phyloP scores from a whole-genome alignment of 78 protist genomes.

The Anaeramoeba flamelloides region DNA sequence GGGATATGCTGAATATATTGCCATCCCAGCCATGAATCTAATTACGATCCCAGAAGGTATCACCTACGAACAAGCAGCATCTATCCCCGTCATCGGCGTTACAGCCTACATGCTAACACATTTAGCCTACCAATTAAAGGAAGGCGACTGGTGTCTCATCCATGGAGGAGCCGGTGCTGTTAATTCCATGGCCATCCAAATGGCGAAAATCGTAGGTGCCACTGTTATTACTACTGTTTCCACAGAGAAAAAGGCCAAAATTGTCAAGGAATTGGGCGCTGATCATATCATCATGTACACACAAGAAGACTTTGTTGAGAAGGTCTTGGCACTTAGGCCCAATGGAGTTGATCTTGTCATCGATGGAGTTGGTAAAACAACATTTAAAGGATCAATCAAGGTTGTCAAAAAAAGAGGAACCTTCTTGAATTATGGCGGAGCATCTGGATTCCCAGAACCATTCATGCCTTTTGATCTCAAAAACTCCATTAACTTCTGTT shows the following conservation, averaged over 20 bases:
- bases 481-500: too few species aligned
- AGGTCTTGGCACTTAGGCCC: neutral
- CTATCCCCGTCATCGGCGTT: neutral
- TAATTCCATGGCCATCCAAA: neutral
- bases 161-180: neutral
- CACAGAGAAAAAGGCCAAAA: neutral
- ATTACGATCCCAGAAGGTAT: neutral
- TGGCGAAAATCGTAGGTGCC: neutral
- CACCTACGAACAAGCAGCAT: neutral
- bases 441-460: too few species aligned
- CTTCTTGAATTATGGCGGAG: neutral
- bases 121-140: neutral
- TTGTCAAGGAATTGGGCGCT: neutral
- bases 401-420: neutral
- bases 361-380: neutral
- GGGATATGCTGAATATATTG: neutral
- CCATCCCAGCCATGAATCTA: neutral
- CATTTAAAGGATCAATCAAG: neutral
- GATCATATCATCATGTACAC: neutral
- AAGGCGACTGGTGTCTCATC: neutral
- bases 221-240: neutral
- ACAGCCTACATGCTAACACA: neutral
- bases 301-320: neutral
- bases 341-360: neutral
- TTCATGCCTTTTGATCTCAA: too few species aligned